Percentiles rank a stretch among this genome's conserved stretches.
Conservation (phyloP, 352 stramenopile species). For the Blastocystis hominis region DNA sequence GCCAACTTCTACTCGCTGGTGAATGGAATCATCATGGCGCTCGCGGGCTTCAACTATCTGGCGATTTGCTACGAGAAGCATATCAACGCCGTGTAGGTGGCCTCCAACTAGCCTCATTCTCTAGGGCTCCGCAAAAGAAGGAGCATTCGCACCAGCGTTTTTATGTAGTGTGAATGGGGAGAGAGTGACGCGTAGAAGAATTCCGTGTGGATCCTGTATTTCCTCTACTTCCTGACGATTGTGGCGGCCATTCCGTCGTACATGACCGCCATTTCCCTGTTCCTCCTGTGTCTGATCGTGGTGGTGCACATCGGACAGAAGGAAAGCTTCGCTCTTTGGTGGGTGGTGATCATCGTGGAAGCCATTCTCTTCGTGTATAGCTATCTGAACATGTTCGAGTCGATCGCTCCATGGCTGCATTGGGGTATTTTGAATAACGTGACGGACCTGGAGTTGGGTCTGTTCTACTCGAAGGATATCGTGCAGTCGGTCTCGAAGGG, state of each 20-base stretch:
- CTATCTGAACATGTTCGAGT: conserved; percentile 20
- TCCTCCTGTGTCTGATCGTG: conserved; percentile 18
- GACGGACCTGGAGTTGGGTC: not conserved
- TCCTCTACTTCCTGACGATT: conserved; percentile 11
- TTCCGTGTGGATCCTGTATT: conserved; percentile 23
- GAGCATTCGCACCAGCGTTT: not conserved
- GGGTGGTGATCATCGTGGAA: not conserved
- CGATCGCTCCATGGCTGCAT: not conserved
- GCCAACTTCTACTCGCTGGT: conserved; percentile 49
- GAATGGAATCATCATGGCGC: conserved; percentile 49
- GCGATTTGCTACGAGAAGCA: not conserved
- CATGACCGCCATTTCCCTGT: conserved; percentile 12
- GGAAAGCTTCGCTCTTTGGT: not conserved
- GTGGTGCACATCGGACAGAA: not conserved
- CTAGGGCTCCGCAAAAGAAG: not conserved
- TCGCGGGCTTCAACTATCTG: conserved; percentile 43
- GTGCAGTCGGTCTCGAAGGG: not conserved
- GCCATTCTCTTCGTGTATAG: conserved; percentile 32
- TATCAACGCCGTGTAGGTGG: not conserved
- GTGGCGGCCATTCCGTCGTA: not conserved
- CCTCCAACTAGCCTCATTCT: not conserved
- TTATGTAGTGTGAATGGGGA: not conserved
- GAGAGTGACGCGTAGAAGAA: conserved; percentile 21
- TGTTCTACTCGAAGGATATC: not conserved
- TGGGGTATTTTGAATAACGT: not conserved